These are phyloP conservation scores for Candida lessepsii DNA, from an alignment of 805 yeast genomes.

Conservation along the genomic window DNA sequence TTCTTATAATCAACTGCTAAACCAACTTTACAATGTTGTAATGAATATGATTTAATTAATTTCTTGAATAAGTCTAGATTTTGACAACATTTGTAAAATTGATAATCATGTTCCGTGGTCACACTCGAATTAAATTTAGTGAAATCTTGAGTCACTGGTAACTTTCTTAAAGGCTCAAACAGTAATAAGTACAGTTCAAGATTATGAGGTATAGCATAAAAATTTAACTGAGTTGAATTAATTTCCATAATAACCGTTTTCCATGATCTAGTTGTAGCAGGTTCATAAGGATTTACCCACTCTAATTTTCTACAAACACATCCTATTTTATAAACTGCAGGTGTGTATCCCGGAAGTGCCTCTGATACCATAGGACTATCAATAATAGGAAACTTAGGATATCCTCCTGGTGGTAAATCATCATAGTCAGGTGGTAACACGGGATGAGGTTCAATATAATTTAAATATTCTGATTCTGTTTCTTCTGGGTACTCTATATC, in stretches of 20 bases:
- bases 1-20: slow-evolving; percentile 82
- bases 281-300: slow-evolving; percentile 75
- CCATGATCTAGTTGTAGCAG: slow-evolving; percentile 71
- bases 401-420: slow-evolving; percentile 44
- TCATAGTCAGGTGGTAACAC: slow-evolving; percentile 38
- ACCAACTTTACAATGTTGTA: slow-evolving; percentile 84
- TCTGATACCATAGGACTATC: slow-evolving; percentile 16
- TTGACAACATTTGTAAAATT: slow-evolving; percentile 26
- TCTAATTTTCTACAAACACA: slow-evolving; percentile 65
- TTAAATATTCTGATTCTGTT: slow-evolving; percentile 24
- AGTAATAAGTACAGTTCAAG: slow-evolving; percentile 28
- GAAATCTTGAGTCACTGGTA: slow-evolving; percentile 7
- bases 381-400: slow-evolving; percentile 37
- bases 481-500: background rate
- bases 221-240: slow-evolving; percentile 82
- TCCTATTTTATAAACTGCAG: slow-evolving; percentile 63
- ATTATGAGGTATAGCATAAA: slow-evolving; percentile 46
- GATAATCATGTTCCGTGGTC: slow-evolving; percentile 27
- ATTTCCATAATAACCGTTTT: slow-evolving; percentile 63
- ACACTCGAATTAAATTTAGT: slow-evolving; percentile 16
- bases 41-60: slow-evolving; percentile 64
- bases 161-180: slow-evolving; percentile 15
- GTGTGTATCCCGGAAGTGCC: slow-evolving; percentile 59
- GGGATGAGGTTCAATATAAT: slow-evolving; percentile 38
- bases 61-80: slow-evolving; percentile 25